Conservation (phyloP, 1,284 basidiomycete genomes). For the Trichosporon faecale region DNA sequence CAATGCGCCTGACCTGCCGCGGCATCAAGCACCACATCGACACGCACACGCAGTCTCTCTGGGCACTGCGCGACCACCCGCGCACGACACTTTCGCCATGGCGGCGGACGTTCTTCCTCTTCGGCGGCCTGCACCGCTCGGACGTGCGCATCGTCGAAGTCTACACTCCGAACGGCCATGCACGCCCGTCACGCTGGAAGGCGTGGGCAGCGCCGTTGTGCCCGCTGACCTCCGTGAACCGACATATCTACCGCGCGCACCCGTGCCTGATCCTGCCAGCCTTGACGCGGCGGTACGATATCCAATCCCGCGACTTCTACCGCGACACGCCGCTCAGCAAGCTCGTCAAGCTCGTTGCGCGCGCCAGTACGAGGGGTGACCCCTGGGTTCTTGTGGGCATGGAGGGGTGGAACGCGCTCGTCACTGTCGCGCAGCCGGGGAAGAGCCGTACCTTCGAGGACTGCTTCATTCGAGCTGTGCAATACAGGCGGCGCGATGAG, state of each 20-base stretch:
- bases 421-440: background rate
- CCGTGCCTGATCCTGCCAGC: background rate
- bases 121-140: background rate
- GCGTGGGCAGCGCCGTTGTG: background rate
- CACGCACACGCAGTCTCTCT: background rate
- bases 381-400: background rate
- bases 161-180: background rate
- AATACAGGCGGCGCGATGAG: background rate
- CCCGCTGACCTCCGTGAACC: background rate
- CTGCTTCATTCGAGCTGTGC: background rate
- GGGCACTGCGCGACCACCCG: background rate
- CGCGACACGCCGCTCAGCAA: background rate
- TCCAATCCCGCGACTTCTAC: background rate
- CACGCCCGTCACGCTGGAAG: background rate
- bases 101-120: slow-evolving; percentile 1
- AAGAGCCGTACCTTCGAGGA: background rate
- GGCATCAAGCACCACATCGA: background rate
- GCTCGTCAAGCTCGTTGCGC: background rate
- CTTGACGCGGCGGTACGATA: background rate
- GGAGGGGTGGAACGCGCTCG: background rate
- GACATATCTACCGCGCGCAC: background rate
- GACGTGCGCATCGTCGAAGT: background rate
- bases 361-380: background rate
- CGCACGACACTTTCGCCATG: background rate
- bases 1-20: background rate